Conservation (phyloP, 331 rosid genomes). For the Stylosanthes scabra region DNA sequence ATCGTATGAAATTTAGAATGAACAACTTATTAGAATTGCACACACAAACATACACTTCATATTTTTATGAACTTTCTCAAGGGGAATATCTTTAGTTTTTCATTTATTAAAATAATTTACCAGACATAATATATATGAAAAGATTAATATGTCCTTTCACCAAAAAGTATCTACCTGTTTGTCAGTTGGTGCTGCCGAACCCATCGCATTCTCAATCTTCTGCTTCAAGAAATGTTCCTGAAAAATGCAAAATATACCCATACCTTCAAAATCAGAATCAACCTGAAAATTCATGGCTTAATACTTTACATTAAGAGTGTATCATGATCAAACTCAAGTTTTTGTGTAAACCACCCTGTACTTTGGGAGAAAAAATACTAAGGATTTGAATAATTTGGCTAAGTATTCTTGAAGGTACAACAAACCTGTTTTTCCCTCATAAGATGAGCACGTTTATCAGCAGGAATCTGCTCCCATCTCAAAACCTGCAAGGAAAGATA, state of each 20-base stretch:
- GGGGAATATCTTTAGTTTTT: not conserved
- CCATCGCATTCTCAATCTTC: conserved; percentile 87
- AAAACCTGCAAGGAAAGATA: conserved; percentile 57
- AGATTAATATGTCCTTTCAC: conserved; percentile 3
- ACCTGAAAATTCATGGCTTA: conserved; percentile 10
- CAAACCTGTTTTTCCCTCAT: conserved; percentile 92
- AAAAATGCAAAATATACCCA: conserved; percentile 34
- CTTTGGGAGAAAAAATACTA: conserved; percentile 14
- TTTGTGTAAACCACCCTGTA: not conserved
- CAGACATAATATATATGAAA: conserved; percentile 17
- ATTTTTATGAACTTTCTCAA: not conserved
- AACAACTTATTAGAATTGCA: conserved; percentile 12
- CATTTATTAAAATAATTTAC: not conserved
- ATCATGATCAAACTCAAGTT: not conserved
- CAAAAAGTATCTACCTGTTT: conserved; percentile 67
- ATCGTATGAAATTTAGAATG: not conserved
- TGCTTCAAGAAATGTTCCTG: conserved; percentile 89
- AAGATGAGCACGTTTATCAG: conserved; percentile 87
- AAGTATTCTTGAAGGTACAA: conserved; percentile 7
- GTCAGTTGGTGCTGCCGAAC: conserved; percentile 71
- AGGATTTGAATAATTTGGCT: not conserved
- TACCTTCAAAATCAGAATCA: conserved; percentile 6
- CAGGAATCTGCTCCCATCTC: conserved; percentile 96
- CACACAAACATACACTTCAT: not conserved
- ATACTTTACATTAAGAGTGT: not conserved